Base-by-base conservation (phyloP, 176 grass and related monocot genomes). In the Canna indica region DNA sequence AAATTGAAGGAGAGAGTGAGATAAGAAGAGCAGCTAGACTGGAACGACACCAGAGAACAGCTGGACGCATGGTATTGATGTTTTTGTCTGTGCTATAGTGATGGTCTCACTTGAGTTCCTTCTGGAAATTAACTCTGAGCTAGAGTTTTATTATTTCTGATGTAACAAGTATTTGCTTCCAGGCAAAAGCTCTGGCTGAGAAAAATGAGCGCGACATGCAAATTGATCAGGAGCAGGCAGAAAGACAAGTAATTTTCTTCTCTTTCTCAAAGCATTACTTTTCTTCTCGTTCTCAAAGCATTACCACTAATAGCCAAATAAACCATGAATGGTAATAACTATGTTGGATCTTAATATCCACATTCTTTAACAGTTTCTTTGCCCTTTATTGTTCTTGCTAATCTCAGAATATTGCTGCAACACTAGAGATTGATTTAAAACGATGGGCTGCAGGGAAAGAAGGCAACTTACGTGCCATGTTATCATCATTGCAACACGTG, bases 391-490 rank as follows among this genome's bases (percentile, higher is more conserved):
- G 26, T 59, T n/a, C 27, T 77, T 65, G 39, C 31, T 58, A 64
- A 80, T 81, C 80, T 70, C 89, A 99, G 94, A 99, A 86, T 75
- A 99, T 99, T 60, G 74, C 64, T 15, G 94, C 78, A 78, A 74
- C 72, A 60, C 60, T 90, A 28, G 86, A 90, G 74, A 85, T 85
- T 32, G 94, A 99, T 72, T 90, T 99, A 64, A 99, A 85, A 78
- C 83, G 89, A 52, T 99, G 94, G 94, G 81, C 94, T 78, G 86
- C 94, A 80, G 94, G 94, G 65, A 99, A 93, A 88, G 94, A 99
- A 80, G 80, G 82, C 77, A 99, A 99, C 47, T 71, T 99, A 64
- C 94, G 94, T 83, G 84, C 94, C 48, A 84, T 99, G 73, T 66
- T 99, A 66, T 90, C 89, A 78, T 90, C 88, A 76, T 79, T 93